A percentile compares a stretch with the other conserved stretches of the same genome.
Evolutionary conservation across 768 basidiomycete species (phyloP).

Genomic region (Agaricus subrufescens): DNA sequence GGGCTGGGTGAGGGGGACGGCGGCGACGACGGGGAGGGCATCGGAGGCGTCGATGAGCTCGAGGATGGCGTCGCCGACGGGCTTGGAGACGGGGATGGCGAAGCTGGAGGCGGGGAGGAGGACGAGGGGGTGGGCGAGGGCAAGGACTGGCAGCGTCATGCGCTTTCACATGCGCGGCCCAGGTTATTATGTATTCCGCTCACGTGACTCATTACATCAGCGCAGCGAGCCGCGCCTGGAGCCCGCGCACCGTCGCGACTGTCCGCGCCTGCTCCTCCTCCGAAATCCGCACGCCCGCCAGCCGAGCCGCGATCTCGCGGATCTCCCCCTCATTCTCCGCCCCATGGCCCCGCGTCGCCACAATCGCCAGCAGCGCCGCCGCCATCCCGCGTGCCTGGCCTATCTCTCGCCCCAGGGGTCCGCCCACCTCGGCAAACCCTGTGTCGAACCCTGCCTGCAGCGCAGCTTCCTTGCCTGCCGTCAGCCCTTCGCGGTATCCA

Average conservation of each 20-base stretch:
- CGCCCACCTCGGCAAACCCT: conserved; percentile 71
- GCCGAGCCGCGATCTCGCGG: conserved; percentile 47
- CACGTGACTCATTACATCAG: not conserved
- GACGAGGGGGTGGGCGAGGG: conserved; percentile 65
- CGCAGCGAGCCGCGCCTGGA: not conserved
- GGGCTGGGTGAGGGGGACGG: conserved; percentile 45
- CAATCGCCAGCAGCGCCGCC: conserved; percentile 55
- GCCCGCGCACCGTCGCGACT: not conserved
- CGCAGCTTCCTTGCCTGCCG: conserved; percentile 81
- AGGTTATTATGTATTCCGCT: conserved; percentile 7
- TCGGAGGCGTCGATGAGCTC: conserved; percentile 67
- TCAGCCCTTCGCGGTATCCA: conserved; percentile 96
- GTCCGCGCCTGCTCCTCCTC: conserved; percentile 72
- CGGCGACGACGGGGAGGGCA: conserved; percentile 64
- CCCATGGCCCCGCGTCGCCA: conserved; percentile 27
- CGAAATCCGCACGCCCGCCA: conserved; percentile 59
- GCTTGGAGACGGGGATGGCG: conserved; percentile 58
- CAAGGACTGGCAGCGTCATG: conserved; percentile 57
- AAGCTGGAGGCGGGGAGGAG: conserved; percentile 71
- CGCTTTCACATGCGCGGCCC: not conserved
- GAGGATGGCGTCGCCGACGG: conserved; percentile 62
- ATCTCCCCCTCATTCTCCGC: conserved; percentile 36
- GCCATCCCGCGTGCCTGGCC: conserved; percentile 74
- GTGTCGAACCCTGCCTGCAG: conserved; percentile 89
- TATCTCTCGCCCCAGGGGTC: conserved; percentile 70